These are phyloP conservation scores for Cylindrodendrum hubeiense DNA, from an alignment of 2,329 filamentous ascomycete genomes.

Conservation along the genomic window DNA sequence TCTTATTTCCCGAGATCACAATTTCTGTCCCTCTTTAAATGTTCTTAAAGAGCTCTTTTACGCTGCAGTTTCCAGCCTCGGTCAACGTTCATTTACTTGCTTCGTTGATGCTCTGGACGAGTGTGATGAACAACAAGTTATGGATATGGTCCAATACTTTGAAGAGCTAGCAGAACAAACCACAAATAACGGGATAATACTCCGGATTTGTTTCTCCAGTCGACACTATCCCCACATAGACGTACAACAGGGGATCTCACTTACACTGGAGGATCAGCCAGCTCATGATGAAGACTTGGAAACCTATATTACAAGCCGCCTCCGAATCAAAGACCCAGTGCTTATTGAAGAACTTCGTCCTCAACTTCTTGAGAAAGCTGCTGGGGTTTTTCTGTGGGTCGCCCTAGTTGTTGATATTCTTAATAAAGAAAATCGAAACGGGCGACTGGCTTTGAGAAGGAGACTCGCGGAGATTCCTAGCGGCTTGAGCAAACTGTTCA, in stretches of 20 bases:
- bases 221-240: conserved; percentile 60
- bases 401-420: conserved; percentile 56
- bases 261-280: conserved; percentile 51
- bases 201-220: conserved; percentile 59
- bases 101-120: conserved; percentile 60
- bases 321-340: conserved; percentile 37
- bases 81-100: conserved; percentile 25
- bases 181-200: conserved; percentile 12
- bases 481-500: conserved; percentile 61
- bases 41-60: conserved; percentile 41
- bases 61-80: conserved; percentile 32
- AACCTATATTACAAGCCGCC: conserved; percentile 45
- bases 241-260: conserved; percentile 40
- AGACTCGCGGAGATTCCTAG: conserved; percentile 51
- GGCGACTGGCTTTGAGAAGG: conserved; percentile 38
- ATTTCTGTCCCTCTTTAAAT: conserved; percentile 12
- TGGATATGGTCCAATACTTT: conserved; percentile 58
- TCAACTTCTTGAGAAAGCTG: conserved; percentile 51
- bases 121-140: conserved; percentile 56
- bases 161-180: conserved; percentile 51
- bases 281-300: conserved; percentile 53
- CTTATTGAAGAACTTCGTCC: conserved; percentile 16
- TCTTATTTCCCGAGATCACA: fast-evolving
- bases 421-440: conserved; percentile 49
- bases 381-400: conserved; percentile 59